Base-by-base conservation (phyloP, 2,329 filamentous ascomycete species). In the Apiospora kogelbergensis region DNA sequence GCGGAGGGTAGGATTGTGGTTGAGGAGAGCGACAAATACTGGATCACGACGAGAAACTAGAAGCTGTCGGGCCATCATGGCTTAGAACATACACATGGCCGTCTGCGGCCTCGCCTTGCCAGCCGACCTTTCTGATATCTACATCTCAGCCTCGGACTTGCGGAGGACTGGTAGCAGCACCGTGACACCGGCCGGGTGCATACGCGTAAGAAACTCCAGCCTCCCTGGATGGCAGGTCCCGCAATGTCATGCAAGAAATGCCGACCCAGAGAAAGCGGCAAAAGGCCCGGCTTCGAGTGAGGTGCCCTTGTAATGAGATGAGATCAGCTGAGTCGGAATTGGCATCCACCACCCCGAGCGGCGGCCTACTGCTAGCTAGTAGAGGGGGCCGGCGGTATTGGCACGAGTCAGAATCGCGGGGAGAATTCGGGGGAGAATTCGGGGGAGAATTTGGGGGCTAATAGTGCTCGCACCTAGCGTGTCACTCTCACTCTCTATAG, bases 21-120 rank as follows among this genome's bases (percentile, higher is more conserved):
- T 40, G 76, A 82, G 68, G 83, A 84, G 75, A 83, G 81, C 67
- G 79, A 81, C 71, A 76, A 76, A 66, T 86, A 85, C 76, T 86
- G 84, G 84, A 78, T 73, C 40, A 75, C 71, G 63, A 79, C 77
- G 20, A 77, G 77, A 68, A 41, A 53, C 24, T 41, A 65, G 24
- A n/a, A 20, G 15, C 17, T 60, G 17, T 2, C 6, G 9, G 17
- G 3, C 0, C 9, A 13, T 11, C 1, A 37, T 60, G 9, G 15
- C 30, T 11, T 11, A 33, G 53, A n/a, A 42, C 17, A 15, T 42
- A 42, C 9, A n/a, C 15, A 2, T 11, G 7, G 30, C 26, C n/a
- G 4, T 53, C 30, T 7, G 48, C 15, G 48, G 24, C 48, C 24
- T 48, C 9, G 45, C 45, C n/a, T 9, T 24, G 6, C n/a, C n/a